These are phyloP conservation scores for Monascus purpureus DNA, from an alignment of 495 filamentous ascomycete genomes.

Conservation along the genomic window DNA sequence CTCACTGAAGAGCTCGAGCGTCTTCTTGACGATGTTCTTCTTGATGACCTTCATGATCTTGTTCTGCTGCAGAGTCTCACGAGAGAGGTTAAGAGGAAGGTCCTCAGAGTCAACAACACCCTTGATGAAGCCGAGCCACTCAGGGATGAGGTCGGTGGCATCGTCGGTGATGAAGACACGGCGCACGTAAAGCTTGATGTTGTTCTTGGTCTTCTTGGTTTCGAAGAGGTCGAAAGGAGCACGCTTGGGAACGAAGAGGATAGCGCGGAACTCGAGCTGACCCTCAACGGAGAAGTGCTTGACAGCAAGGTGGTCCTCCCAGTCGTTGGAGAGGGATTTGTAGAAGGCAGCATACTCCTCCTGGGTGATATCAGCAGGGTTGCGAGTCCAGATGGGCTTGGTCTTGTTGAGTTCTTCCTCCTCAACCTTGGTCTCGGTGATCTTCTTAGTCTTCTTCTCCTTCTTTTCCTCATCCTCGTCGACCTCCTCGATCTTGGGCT, in stretches of 20 bases:
- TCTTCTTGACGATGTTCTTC: slow-evolving; percentile 99
- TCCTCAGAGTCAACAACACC: slow-evolving; percentile 99
- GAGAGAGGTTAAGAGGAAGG: slow-evolving; percentile 95
- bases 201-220: slow-evolving; percentile 99
- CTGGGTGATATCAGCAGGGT: slow-evolving; percentile 84
- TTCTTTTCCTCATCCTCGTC: slow-evolving; percentile 81
- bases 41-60: slow-evolving; percentile 99
- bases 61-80: slow-evolving; percentile 99
- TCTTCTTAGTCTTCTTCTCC: slow-evolving; percentile 94
- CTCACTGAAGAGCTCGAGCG: slow-evolving; percentile 95
- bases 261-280: slow-evolving; percentile 99
- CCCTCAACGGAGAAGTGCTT: slow-evolving; percentile 99
- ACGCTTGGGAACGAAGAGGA: slow-evolving; percentile 98
- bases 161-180: slow-evolving; percentile 99
- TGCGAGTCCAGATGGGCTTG: slow-evolving; percentile 99
- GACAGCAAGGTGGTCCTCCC: slow-evolving; percentile 98
- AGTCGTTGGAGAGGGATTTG: slow-evolving; percentile 97
- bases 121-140: slow-evolving; percentile 99
- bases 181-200: slow-evolving; percentile 99
- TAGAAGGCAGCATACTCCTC: slow-evolving; percentile 99
- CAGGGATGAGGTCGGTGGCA: slow-evolving; percentile 95
- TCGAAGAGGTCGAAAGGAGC: slow-evolving; percentile 99
- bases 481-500: slow-evolving; percentile 59
- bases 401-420: slow-evolving; percentile 99
- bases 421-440: slow-evolving; percentile 97